A percentile compares a stretch with the other conserved stretches of the same genome.
These are phyloP conservation scores for Russula abietina DNA, from an alignment of 768 basidiomycete genomes.

Conservation along the genomic window DNA sequence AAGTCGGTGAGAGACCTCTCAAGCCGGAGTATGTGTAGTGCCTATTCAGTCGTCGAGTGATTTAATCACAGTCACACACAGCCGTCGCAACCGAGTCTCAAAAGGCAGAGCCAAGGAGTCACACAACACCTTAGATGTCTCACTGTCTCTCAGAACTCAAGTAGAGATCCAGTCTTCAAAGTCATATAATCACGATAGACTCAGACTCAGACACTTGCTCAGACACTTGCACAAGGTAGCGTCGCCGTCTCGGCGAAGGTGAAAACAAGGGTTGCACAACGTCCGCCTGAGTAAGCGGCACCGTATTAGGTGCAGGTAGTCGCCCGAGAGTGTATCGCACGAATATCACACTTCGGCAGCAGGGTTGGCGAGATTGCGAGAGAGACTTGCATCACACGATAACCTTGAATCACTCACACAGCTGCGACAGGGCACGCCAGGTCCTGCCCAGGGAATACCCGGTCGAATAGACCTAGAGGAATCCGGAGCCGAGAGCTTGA, in stretches of 20 bases:
- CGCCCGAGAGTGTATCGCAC: no score
- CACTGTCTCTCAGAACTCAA: no score
- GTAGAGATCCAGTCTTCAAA: no score
- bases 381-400: neutral
- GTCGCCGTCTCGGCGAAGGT: no score
- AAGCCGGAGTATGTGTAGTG: no score
- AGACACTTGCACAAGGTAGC: no score
- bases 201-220: no score
- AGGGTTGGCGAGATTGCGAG: neutral
- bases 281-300: no score
- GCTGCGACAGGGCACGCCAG: neutral
- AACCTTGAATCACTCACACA: neutral
- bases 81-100: neutral
- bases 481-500: neutral
- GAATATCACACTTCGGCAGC: no score
- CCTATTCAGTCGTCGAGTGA: neutral
- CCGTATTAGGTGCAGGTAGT: no score
- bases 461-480: neutral
- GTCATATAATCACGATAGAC: no score
- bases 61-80: neutral
- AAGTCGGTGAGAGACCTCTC: neutral
- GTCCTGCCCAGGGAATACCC: neutral
- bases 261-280: conserved; percentile 2
- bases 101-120: neutral
- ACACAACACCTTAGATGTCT: neutral